A percentile compares a stretch with the other conserved stretches of the same genome.
phyloP scores from a whole-genome alignment of 305 asterid species.

The Fraxinus greggii region DNA sequence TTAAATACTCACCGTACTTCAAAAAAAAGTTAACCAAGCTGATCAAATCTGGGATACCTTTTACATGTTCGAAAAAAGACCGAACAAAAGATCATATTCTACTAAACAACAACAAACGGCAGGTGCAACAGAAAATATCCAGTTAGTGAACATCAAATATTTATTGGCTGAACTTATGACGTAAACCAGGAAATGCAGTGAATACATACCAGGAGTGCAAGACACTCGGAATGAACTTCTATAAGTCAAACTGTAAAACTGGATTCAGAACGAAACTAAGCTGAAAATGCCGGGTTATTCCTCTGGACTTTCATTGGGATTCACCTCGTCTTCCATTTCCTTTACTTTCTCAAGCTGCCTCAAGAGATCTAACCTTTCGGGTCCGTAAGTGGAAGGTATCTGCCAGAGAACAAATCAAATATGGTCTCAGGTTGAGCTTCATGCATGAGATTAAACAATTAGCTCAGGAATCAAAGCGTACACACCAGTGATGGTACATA shows the following conservation, averaged over 20 bases:
- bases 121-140: not conserved
- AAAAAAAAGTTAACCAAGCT: not conserved
- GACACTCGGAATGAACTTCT: constrained; percentile 75
- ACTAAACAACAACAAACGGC: not conserved
- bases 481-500: constrained; percentile 82
- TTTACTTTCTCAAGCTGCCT: constrained; percentile 89
- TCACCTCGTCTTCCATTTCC: constrained; percentile 74
- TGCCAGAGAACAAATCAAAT: constrained; percentile 19
- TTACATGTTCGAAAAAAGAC: not conserved
- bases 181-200: constrained; percentile 63
- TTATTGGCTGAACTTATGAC: constrained; percentile 33
- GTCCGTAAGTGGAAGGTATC: constrained; percentile 57
- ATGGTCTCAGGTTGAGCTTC: constrained; percentile 14
- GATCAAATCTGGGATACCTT: not conserved
- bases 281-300: constrained; percentile 30
- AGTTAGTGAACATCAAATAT: not conserved
- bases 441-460: constrained; percentile 18
- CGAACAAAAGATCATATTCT: not conserved
- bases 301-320: constrained; percentile 44
- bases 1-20: not conserved
- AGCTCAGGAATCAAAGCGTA: constrained; percentile 14
- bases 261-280: not conserved
- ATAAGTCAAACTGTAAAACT: constrained; percentile 32
- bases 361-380: constrained; percentile 46
- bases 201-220: constrained; percentile 77